Percentiles rank a stretch among this genome's conserved stretches.
Evolutionary conservation across 148 eudicot species (phyloP).

Genomic region (Selenicereus undatus): DNA sequence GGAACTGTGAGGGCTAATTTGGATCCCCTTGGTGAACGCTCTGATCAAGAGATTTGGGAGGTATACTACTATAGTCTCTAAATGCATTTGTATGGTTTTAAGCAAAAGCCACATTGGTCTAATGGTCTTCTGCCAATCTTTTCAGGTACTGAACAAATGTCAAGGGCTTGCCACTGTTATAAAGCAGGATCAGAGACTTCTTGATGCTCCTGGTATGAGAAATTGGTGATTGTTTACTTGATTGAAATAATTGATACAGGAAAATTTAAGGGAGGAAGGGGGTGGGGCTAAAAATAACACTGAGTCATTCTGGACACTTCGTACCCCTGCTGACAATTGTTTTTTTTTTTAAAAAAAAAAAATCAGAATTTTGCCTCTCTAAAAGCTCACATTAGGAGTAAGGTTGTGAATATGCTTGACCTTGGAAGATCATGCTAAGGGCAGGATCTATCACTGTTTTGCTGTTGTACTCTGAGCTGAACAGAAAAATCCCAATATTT

Average conservation of each 20-base stretch:
- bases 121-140: not conserved
- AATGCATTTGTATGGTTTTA: not conserved
- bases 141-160: slow-evolving; percentile 68
- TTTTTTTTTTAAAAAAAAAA: too few species aligned
- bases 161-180: slow-evolving; percentile 52
- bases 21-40: slow-evolving; percentile 64
- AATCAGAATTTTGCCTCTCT: not conserved
- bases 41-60: slow-evolving; percentile 83
- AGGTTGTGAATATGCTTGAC: not conserved
- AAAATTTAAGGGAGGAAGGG: not conserved
- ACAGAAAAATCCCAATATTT: not conserved
- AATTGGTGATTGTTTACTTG: not conserved
- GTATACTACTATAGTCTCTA: slow-evolving; percentile 27
- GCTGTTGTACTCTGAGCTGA: not conserved
- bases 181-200: slow-evolving; percentile 55
- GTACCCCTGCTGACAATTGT: not conserved
- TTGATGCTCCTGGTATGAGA: slow-evolving; percentile 72
- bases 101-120: not conserved
- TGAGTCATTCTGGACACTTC: not conserved
- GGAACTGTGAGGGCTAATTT: slow-evolving; percentile 78
- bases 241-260: not conserved
- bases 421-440: not conserved
- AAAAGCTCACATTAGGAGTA: not conserved
- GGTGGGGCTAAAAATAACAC: not conserved
- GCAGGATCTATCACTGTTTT: too few species aligned